phyloP scores from a whole-genome alignment of 257 asterid genomes.

The Cordia subcordata region DNA sequence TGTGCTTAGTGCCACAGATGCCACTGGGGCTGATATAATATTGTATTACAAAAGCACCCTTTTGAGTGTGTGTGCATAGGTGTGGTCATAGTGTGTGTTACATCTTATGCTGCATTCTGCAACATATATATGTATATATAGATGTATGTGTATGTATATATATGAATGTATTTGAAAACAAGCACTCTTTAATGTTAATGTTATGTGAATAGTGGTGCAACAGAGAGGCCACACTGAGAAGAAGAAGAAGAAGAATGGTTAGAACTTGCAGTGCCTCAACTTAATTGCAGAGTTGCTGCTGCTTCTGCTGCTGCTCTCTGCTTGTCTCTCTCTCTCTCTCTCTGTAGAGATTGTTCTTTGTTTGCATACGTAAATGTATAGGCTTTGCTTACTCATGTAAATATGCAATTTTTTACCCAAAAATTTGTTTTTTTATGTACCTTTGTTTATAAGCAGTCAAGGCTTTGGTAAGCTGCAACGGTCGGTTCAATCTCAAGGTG shows the following conservation, averaged over 20 bases:
- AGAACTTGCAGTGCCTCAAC: constrained; percentile 61
- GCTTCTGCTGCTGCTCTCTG: constrained; percentile 13
- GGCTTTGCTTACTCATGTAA: background rate
- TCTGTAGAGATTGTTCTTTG: constrained; percentile 5
- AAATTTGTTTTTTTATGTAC: constrained; percentile 57
- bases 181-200: too few species aligned
- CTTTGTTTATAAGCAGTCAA: constrained; percentile 38
- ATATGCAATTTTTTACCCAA: constrained; percentile 29
- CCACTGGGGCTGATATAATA: constrained; percentile 8
- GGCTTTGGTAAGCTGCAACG: constrained; percentile 71
- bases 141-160: too few species aligned
- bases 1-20: constrained; percentile 15
- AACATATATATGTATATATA: too few species aligned
- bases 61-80: too few species aligned
- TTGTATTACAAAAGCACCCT: too few species aligned
- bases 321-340: constrained; percentile 12
- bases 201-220: too few species aligned
- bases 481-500: constrained; percentile 50
- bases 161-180: too few species aligned
- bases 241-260: constrained; percentile 45
- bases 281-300: constrained; percentile 33
- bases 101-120: too few species aligned
- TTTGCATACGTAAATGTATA: background rate
- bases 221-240: too few species aligned
- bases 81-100: too few species aligned